Evolutionary conservation across 305 asterid species (phyloP), one percentile per base, ranked within the genome.

Genomic region (Ruellia speciosa): DNA sequence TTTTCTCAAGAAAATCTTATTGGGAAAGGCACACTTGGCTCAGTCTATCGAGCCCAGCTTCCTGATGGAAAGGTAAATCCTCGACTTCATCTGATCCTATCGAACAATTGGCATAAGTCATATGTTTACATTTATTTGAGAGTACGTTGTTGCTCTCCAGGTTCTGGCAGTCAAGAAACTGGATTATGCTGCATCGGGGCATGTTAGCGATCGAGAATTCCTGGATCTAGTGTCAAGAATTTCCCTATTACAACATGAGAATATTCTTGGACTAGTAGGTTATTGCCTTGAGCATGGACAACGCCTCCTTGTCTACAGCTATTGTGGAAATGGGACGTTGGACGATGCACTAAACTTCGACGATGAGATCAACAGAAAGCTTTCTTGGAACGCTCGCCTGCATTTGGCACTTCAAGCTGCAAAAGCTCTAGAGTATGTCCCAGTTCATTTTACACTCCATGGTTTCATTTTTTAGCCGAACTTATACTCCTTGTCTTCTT

Each of bases 321-420:
- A 82, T 62, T 88, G 90, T 70, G 66, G 72, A 61, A 84, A 75
- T 47, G 90, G 94, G 66, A 86, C 90, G n/a, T 86, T 92, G 35
- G 72, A 86, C 15, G 97, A 88, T 66, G 97, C 96, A 66, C 74
- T 92, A 9, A 85, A 84, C 75, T 52, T 75, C 58, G 95, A 81
- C 58, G 85, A 75, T 33, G 85, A 81, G 60, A 76, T 79, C 59
- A 85, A 81, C 60, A 69, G 72, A 66, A 81, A 74, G 72, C 90
- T 92, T 62, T 75, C 97, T 0, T 92, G 99, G 99, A 88, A 75
- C 54, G 75, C 78, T 54, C 96, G 99, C 66, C 73, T 86, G 68
- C 72, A 63, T 31, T 50, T 88, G 78, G 96, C 95, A 0, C 95
- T 88, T 81, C 87, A 92, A 79, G 95, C 97, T 71, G 97, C 99